Evolutionary conservation across 2,329 filamentous ascomycete species (phyloP).

Genomic region (Cladophialophora carrionii): DNA sequence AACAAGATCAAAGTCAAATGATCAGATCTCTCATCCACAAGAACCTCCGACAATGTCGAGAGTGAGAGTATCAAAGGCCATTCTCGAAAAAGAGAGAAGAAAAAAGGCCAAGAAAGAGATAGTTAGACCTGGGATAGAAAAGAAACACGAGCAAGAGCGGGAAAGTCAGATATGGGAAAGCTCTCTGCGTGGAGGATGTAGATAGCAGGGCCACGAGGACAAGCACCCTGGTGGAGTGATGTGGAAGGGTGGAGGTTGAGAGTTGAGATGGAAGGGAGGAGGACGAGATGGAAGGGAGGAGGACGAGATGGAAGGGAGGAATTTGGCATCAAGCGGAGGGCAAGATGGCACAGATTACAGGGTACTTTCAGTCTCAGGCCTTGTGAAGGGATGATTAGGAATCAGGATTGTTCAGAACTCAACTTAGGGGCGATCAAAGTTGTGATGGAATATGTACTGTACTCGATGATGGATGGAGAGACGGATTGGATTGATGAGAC

Average conservation of each 20-base stretch:
- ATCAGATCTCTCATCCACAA: slow-evolving; percentile 5
- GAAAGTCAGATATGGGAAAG: slow-evolving; percentile 3
- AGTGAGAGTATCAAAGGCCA: background rate
- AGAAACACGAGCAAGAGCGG: slow-evolving; percentile 1
- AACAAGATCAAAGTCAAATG: slow-evolving; percentile 1
- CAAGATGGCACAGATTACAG: background rate
- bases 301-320: background rate
- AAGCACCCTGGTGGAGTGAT: background rate
- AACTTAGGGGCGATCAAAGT: too few species aligned
- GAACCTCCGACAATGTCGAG: background rate
- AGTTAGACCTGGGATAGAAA: too few species aligned
- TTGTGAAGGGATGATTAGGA: background rate
- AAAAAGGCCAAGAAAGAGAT: background rate
- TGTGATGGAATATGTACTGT: background rate
- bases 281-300: background rate
- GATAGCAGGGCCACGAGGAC: background rate
- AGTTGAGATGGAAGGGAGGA: background rate
- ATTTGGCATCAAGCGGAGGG: background rate
- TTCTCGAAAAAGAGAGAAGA: background rate
- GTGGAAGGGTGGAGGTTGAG: background rate
- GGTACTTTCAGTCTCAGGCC: background rate
- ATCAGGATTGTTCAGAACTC: too few species aligned
- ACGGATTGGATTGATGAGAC: background rate
- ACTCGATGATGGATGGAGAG: background rate
- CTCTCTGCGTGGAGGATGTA: slow-evolving; percentile 7